A percentile compares a stretch with the other conserved stretches of the same genome.
Conservation (phyloP, 768 basidiomycete genomes). For the Leucocoprinus birnbaumii region DNA sequence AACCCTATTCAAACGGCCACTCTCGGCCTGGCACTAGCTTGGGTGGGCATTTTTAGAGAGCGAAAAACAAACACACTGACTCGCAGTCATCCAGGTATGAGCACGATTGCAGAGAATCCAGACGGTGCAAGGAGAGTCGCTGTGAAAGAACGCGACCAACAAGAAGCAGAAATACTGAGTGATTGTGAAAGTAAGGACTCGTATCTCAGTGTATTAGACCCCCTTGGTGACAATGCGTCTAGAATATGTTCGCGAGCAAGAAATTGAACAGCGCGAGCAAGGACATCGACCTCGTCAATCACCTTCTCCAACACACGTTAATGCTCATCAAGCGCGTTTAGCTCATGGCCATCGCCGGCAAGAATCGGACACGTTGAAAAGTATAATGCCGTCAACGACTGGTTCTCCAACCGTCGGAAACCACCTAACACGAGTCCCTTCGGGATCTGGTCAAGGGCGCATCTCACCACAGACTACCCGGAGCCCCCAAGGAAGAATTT, state of each 20-base stretch:
- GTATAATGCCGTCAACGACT: slow-evolving; percentile 31
- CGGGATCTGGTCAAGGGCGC: slow-evolving; percentile 15
- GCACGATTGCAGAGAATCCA: slow-evolving; percentile 24
- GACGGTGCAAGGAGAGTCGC: slow-evolving; percentile 34
- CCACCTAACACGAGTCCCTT: slow-evolving; percentile 12
- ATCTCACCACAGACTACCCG: slow-evolving; percentile 22
- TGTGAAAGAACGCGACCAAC: slow-evolving; percentile 34
- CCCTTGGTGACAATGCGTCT: neutral
- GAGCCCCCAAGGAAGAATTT: slow-evolving; percentile 15
- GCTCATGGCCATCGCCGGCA: slow-evolving; percentile 56
- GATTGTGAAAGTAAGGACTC: slow-evolving; percentile 42
- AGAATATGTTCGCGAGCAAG: slow-evolving; percentile 37
- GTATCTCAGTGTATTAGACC: neutral
- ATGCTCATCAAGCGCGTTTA: slow-evolving; percentile 20
- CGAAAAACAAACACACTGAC: neutral
- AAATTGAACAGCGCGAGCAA: slow-evolving; percentile 37
- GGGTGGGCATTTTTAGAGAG: slow-evolving; percentile 20
- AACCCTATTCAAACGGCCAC: slow-evolving; percentile 27
- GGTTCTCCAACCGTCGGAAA: slow-evolving; percentile 57
- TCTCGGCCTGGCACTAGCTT: slow-evolving; percentile 34
- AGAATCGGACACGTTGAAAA: slow-evolving; percentile 75
- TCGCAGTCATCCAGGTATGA: slow-evolving; percentile 18
- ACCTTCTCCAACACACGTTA: slow-evolving; percentile 42
- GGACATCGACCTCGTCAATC: slow-evolving; percentile 42
- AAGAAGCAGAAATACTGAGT: slow-evolving; percentile 39